phyloP scores from a whole-genome alignment of 73 alveolate species.

The Tetrahymena borealis region DNA sequence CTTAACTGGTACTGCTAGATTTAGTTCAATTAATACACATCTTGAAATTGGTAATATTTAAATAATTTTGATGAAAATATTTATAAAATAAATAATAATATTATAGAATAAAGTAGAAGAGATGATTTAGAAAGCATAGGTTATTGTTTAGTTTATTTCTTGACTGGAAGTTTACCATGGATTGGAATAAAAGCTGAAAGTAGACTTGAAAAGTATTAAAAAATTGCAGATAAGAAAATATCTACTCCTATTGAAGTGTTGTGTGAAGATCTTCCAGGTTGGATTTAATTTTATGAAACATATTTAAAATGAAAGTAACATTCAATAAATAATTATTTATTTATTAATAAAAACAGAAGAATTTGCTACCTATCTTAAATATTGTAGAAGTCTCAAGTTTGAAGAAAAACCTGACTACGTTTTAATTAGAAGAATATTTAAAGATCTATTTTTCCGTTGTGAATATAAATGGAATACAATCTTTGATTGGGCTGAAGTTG shows the following conservation, averaged over 20 bases:
- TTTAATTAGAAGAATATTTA: slow-evolving; percentile 73
- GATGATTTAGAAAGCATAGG: slow-evolving; percentile 86
- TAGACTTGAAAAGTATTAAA: slow-evolving; percentile 65
- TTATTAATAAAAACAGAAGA: slow-evolving; percentile 27
- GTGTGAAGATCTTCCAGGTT: slow-evolving; percentile 79
- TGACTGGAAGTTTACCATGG: slow-evolving; percentile 90
- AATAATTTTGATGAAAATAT: not conserved
- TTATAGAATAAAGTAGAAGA: slow-evolving; percentile 75
- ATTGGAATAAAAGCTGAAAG: slow-evolving; percentile 70
- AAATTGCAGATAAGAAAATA: slow-evolving; percentile 64
- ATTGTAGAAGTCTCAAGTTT: slow-evolving; percentile 75
- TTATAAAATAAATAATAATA: slow-evolving; percentile 27
- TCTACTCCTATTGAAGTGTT: slow-evolving; percentile 67
- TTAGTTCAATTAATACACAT: slow-evolving; percentile 42
- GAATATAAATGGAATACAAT: slow-evolving; percentile 56
- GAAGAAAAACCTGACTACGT: slow-evolving; percentile 89
- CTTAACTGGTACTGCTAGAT: slow-evolving; percentile 53
- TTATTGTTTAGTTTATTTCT: slow-evolving; percentile 72
- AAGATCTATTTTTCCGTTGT: slow-evolving; percentile 47
- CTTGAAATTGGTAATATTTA: slow-evolving; percentile 39
- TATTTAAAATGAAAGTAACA: too few relatives aligned
- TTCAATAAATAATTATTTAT: too few relatives aligned
- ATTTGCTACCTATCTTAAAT: slow-evolving; percentile 70
- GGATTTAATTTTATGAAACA: too few relatives aligned
- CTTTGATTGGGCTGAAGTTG: slow-evolving; percentile 43